Evolutionary conservation across 768 basidiomycete species (phyloP).

Genomic region (Phylloporus rhodoxanthus): DNA sequence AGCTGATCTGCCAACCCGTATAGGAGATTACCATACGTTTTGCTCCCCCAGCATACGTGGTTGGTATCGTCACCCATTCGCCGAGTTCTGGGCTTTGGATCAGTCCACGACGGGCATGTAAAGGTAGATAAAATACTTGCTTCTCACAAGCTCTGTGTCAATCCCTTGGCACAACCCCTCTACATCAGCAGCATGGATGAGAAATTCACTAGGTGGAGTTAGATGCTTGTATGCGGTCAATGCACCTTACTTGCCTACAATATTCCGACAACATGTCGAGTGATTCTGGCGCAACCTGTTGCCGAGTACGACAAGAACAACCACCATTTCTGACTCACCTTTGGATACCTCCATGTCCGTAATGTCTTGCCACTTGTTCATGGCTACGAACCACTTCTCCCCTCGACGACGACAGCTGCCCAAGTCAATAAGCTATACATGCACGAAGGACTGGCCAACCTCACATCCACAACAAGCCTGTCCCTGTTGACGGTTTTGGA

Average conservation of each 20-base stretch:
- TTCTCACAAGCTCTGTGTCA: constrained; percentile 78
- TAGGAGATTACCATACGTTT: constrained; percentile 47
- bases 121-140: constrained; percentile 39
- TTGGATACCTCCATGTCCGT: constrained; percentile 89
- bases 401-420: constrained; percentile 75
- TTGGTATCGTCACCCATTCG: constrained; percentile 85
- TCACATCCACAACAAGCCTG: constrained; percentile 89
- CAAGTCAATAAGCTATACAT: not conserved
- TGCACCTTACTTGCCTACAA: constrained; percentile 56
- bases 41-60: constrained; percentile 96
- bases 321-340: constrained; percentile 41
- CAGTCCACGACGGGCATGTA: constrained; percentile 1
- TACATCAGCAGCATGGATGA: constrained; percentile 97
- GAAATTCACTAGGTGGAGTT: constrained; percentile 65
- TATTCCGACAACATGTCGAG: constrained; percentile 70
- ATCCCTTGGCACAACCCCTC: constrained; percentile 97
- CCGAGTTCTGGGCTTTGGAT: constrained; percentile 58
- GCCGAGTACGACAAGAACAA: not conserved
- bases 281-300: constrained; percentile 48
- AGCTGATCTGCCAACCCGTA: not conserved
- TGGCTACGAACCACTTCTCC: constrained; percentile 85
- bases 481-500: constrained; percentile 70
- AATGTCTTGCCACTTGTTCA: constrained; percentile 98
- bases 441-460: constrained; percentile 41
- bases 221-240: constrained; percentile 4